phyloP scores from a whole-genome alignment of 169 alveolate genomes.

The Miamiensis avidus region DNA sequence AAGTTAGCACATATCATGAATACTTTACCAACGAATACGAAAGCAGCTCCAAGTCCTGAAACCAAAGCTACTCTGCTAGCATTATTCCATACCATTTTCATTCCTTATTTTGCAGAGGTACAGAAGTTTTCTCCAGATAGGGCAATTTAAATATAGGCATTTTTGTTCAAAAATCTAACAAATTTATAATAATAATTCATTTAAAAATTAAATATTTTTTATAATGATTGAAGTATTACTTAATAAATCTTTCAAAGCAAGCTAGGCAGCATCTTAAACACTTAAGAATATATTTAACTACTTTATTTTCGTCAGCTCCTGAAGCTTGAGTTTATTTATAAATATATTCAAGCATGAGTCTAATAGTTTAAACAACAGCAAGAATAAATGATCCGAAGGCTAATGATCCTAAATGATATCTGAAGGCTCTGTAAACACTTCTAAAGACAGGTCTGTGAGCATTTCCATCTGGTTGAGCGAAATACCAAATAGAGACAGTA shows the following conservation, averaged over 20 bases:
- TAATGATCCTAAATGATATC: constrained; percentile 89
- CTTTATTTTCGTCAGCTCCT: constrained; percentile 27
- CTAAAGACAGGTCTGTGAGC: constrained; percentile 69
- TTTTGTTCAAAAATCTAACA: constrained; percentile 70
- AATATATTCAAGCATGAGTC: constrained; percentile 37
- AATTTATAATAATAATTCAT: no score
- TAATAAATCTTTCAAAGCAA: constrained; percentile 84
- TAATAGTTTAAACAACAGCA: constrained; percentile 84
- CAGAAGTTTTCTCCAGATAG: constrained; percentile 88
- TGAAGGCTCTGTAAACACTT: constrained; percentile 71
- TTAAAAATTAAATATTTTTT: no score
- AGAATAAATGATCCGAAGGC: constrained; percentile 91
- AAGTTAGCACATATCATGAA: constrained; percentile 49
- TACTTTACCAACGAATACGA: constrained; percentile 60
- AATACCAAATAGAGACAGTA: constrained; percentile 89
- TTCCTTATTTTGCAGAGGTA: constrained; percentile 81
- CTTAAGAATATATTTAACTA: constrained; percentile 38
- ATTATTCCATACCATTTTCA: constrained; percentile 74
- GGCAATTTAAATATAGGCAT: constrained; percentile 91
- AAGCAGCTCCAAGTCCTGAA: constrained; percentile 63
- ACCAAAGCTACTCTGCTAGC: constrained; percentile 75
- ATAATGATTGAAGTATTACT: constrained; percentile 9
- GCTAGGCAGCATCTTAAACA: constrained; percentile 76
- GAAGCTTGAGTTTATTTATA: constrained; percentile 30
- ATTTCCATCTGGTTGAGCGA: constrained; percentile 51